Conservation (phyloP, 2,329 filamentous ascomycete species). For the Neocucurbitaria cava region DNA sequence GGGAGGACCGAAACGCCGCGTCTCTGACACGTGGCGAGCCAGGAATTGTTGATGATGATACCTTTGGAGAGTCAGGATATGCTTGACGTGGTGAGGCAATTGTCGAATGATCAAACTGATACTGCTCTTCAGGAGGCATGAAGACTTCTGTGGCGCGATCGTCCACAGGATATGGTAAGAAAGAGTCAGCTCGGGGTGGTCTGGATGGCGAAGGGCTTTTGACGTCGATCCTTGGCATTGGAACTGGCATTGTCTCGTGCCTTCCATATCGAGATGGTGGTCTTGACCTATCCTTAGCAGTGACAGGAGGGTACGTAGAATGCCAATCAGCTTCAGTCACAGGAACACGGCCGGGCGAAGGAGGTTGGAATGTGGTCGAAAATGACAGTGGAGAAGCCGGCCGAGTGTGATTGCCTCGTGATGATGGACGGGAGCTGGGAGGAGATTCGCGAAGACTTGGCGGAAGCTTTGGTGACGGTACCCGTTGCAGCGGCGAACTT, state of each 20-base stretch:
- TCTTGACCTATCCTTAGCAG: conserved; percentile 30
- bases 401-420: conserved; percentile 28
- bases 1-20: conserved; percentile 17
- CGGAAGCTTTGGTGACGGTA: conserved; percentile 38
- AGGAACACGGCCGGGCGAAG: conserved; percentile 26
- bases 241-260: conserved; percentile 39
- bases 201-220: conserved; percentile 43
- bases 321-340: conserved; percentile 40
- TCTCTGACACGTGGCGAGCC: conserved; percentile 32
- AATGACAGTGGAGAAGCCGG: conserved; percentile 37
- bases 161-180: conserved; percentile 56
- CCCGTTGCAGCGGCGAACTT: conserved; percentile 34
- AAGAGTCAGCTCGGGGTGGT: conserved; percentile 24
- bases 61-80: conserved; percentile 31
- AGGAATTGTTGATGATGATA: conserved; percentile 25
- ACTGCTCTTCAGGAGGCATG: conserved; percentile 54
- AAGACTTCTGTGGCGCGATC: conserved; percentile 42
- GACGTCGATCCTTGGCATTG: conserved; percentile 40
- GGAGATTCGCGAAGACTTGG: conserved; percentile 32
- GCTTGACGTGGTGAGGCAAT: conserved; percentile 27
- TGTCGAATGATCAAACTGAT: conserved; percentile 47
- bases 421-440: conserved; percentile 32
- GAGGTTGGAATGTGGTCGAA: conserved; percentile 22
- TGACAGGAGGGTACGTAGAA: conserved; percentile 38
- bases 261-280: conserved; percentile 36